Conservation (phyloP, 73 alveolate genomes). For the Paramecium pentaurelia region DNA sequence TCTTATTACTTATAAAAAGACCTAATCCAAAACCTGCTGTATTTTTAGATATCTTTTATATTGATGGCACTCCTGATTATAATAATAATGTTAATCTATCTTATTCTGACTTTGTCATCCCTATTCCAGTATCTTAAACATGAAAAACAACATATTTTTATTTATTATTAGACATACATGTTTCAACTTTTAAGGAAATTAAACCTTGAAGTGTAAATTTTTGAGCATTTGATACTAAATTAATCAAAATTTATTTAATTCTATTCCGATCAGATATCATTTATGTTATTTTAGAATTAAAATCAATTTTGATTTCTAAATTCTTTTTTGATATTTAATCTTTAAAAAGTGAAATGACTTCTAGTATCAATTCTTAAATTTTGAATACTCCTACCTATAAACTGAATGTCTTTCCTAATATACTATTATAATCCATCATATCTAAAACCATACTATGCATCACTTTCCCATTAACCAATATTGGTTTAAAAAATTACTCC, state of each 20-base stretch:
- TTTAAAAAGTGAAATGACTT: neutral
- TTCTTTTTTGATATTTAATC: neutral
- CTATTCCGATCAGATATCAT: slow-evolving; percentile 10
- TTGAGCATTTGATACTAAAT: slow-evolving; percentile 29
- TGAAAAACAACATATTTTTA: neutral
- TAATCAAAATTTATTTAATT: slow-evolving; percentile 6
- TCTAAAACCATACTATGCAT: slow-evolving; percentile 31
- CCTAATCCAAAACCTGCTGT: slow-evolving; percentile 44
- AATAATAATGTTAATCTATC: neutral
- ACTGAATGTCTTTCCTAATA: slow-evolving; percentile 7
- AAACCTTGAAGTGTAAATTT: neutral
- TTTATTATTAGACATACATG: neutral
- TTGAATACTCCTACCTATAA: neutral
- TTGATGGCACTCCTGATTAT: neutral
- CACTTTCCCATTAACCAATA: neutral
- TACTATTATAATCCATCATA: slow-evolving; percentile 35
- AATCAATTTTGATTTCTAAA: neutral
- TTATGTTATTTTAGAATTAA: neutral
- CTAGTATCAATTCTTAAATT: neutral
- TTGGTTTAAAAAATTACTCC: neutral
- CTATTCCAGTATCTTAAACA: slow-evolving; percentile 37
- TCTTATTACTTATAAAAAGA: neutral
- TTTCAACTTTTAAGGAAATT: neutral
- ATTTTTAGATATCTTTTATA: neutral
- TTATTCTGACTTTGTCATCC: slow-evolving; percentile 1